Percentiles rank a stretch among this genome's conserved stretches.
Conservation (phyloP, 2,329 filamentous ascomycete genomes). For the Aspergillus pseudoglaucus region DNA sequence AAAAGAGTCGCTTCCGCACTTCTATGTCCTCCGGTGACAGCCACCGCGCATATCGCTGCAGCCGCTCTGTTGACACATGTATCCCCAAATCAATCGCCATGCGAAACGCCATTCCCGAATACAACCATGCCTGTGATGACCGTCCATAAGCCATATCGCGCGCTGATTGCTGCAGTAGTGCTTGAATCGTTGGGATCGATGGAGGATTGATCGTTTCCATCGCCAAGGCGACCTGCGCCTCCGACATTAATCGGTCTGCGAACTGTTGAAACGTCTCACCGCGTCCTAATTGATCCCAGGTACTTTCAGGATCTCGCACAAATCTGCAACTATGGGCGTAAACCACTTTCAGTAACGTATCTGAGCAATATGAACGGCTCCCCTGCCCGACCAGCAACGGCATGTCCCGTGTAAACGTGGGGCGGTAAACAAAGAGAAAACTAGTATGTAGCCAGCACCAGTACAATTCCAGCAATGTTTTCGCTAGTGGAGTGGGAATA, state of each 20-base stretch:
- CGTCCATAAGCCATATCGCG: constrained; percentile 21
- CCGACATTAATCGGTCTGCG: constrained; percentile 7
- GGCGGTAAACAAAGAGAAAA: constrained; percentile 23
- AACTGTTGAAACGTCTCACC: constrained; percentile 8
- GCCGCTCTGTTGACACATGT: constrained; percentile 17
- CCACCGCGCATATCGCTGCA: constrained; percentile 15
- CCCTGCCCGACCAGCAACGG: constrained; percentile 4
- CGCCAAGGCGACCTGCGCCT: constrained; percentile 19
- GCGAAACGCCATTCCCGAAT: constrained; percentile 23
- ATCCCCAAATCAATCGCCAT: constrained; percentile 26
- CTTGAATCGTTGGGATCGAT: constrained; percentile 23
- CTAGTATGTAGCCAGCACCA: constrained; percentile 24
- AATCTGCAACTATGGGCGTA: constrained; percentile 6
- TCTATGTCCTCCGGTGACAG: constrained; percentile 23
- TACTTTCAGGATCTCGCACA: constrained; percentile 11
- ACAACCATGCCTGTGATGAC: constrained; percentile 22
- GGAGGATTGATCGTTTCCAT: constrained; percentile 21
- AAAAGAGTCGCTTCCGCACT: constrained; percentile 23
- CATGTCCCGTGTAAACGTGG: constrained; percentile 21
- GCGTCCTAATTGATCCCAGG: constrained; percentile 13
- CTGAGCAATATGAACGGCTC: constrained; percentile 13
- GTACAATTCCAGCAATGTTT: constrained; percentile 20
- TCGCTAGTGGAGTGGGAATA: constrained; percentile 16
- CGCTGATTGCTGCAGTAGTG: constrained; percentile 22
- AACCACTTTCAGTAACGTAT: constrained; percentile 16